Percentiles rank a stretch among this genome's conserved stretches.
Conservation (phyloP, 2,329 filamentous ascomycete species). For the Alternaria burnsii region DNA sequence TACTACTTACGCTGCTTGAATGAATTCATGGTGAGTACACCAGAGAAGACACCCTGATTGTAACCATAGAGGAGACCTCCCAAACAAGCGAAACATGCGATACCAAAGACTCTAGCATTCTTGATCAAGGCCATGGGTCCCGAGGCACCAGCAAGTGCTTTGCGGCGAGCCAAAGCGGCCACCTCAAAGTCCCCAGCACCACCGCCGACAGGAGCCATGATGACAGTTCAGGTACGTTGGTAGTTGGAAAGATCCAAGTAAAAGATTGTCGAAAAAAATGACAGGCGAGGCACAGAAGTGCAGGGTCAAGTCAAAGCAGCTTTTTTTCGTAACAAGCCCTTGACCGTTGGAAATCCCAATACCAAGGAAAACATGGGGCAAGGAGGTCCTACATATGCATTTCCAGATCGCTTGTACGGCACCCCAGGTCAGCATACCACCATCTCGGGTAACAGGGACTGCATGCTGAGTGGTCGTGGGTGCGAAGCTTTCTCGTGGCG, state of each 20-base stretch:
- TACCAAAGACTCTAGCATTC: conserved; percentile 63
- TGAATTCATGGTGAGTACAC: conserved; percentile 63
- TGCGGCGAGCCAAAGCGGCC: conserved; percentile 53
- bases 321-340: conserved; percentile 11
- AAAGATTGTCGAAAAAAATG: background rate
- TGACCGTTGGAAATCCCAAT: conserved; percentile 4
- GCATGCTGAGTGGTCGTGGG: conserved; percentile 3
- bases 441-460: conserved; percentile 1
- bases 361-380: conserved; percentile 9
- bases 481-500: conserved; percentile 6
- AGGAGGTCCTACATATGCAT: conserved; percentile 10
- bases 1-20: conserved; percentile 52
- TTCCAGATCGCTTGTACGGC: background rate
- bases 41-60: conserved; percentile 79
- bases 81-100: conserved; percentile 62
- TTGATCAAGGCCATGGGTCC: conserved; percentile 59
- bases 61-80: conserved; percentile 71
- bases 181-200: conserved; percentile 48
- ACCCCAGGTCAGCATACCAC: conserved; percentile 2
- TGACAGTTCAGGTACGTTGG: conserved; percentile 12
- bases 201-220: conserved; percentile 52
- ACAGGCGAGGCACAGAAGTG: background rate
- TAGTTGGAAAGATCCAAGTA: background rate
- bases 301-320: background rate
- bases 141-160: conserved; percentile 50